Conservation (phyloP, 257 asterid genomes). For the Nicotiana paniculata region DNA sequence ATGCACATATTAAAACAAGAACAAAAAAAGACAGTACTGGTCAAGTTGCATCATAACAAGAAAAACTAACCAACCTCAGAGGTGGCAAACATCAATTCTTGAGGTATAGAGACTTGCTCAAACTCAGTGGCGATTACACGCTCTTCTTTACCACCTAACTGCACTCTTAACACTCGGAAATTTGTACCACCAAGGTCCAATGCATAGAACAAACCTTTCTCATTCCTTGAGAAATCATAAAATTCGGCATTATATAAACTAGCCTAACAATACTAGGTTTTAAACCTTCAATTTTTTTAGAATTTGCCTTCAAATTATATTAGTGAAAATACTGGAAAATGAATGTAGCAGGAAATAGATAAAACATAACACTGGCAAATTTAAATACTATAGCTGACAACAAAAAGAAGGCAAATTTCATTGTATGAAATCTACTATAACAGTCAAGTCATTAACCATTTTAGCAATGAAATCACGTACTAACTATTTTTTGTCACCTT, state of each 20-base stretch:
- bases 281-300: too few species aligned
- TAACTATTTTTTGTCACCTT: too few species aligned
- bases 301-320: too few species aligned
- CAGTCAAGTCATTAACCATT: too few species aligned
- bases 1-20: background rate
- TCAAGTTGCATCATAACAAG: background rate
- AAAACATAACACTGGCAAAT: too few species aligned
- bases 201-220: constrained; percentile 71
- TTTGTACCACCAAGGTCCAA: constrained; percentile 89
- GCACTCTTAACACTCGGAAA: constrained; percentile 73
- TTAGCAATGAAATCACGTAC: too few species aligned
- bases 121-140: constrained; percentile 56
- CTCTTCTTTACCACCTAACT: constrained; percentile 69
- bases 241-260: background rate
- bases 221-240: constrained; percentile 36
- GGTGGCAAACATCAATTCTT: constrained; percentile 50
- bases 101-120: constrained; percentile 67
- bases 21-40: background rate
- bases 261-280: background rate
- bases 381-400: too few species aligned
- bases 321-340: too few species aligned
- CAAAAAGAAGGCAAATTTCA: too few species aligned
- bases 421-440: too few species aligned
- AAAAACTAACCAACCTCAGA: constrained; percentile 41
- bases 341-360: too few species aligned